These are phyloP conservation scores for Moesziomyces sp. DNA, from an alignment of 1,284 basidiomycete genomes.

Conservation along the genomic window DNA sequence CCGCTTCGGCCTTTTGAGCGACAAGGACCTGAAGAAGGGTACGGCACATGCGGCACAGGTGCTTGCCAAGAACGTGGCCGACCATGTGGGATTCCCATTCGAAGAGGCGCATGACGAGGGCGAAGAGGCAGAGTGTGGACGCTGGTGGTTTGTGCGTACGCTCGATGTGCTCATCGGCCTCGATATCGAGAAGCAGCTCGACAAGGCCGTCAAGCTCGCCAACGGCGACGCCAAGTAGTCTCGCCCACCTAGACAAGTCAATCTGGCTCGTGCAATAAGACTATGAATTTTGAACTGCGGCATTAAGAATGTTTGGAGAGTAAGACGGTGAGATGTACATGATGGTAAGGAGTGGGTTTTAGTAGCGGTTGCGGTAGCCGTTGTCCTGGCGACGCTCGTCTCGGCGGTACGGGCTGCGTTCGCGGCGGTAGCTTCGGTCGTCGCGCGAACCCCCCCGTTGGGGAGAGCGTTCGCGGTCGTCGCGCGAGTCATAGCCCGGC, in stretches of 20 bases:
- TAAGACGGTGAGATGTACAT: no score
- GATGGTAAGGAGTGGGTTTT: not conserved
- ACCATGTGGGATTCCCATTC: slow-evolving; percentile 45
- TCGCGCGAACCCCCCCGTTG: not conserved
- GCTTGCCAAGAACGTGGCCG: slow-evolving; percentile 33
- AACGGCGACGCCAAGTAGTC: slow-evolving; percentile 8
- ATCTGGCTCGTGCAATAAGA: not conserved
- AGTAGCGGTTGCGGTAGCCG: slow-evolving; percentile 39
- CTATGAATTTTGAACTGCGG: not conserved
- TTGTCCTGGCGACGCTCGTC: slow-evolving; percentile 23
- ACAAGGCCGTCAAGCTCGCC: slow-evolving; percentile 36
- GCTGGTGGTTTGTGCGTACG: slow-evolving; percentile 46
- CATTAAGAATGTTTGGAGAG: no score
- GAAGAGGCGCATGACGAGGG: slow-evolving; percentile 31
- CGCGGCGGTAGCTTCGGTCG: slow-evolving; percentile 12
- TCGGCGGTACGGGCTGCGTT: slow-evolving; percentile 31
- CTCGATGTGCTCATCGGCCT: slow-evolving; percentile 51
- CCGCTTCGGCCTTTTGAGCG: slow-evolving; percentile 31
- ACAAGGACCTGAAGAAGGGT: slow-evolving; percentile 22
- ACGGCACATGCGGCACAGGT: slow-evolving; percentile 15
- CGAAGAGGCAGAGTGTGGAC: slow-evolving; percentile 40
- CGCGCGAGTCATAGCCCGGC: not conserved
- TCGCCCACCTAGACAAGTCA: not conserved
- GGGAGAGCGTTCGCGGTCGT: slow-evolving; percentile 31
- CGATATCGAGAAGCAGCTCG: slow-evolving; percentile 48